Evolutionary conservation across 805 yeast species (phyloP), one percentile per base, ranked within the genome.

Genomic region (Helenozyma rhizophorensis): DNA sequence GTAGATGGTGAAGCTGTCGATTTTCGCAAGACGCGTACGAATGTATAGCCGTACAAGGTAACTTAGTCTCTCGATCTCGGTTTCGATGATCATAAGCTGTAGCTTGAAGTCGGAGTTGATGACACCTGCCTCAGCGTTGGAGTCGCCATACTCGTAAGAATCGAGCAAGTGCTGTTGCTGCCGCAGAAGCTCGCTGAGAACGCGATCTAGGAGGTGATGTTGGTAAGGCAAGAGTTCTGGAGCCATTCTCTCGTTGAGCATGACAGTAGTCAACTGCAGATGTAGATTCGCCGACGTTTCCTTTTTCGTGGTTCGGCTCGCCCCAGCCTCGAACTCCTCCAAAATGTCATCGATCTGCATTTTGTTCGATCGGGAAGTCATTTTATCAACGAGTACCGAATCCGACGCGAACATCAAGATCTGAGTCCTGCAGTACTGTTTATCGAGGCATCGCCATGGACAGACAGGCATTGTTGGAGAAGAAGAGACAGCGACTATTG

Each of bases 171-270:
- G 71, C 43, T 83, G 94, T 36, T 87, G 77, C 56, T 86, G 89
- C 28, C 65, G 65, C 34, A 83, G 74, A 18, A 89, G 63, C 41
- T 84, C 69, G 1, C 56, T 59, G 36, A 86, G 55, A 14, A 84
- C 70, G 23, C 78, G 56, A 4, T 70, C 71, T 47, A 93, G 56
- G 23, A 88, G 62, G 3, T 59, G 66, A 11, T 69, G 70, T 38
- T 86, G 79, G 52, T 83, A 90, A 2, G 81, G 84, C 27, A 90
- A 61, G n/a, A 93, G 59, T 37, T 86, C 96, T 0, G 97, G 97
- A 1, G 93, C 68, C 70, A 78, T 78, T 34, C 96, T 70, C 54
- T 93, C 98, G 32, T 82, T 74, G 19, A 83, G 61, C 97, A 96
- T 90, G 2, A 78, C 76, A 18, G 67, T 70, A 14, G 74, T 67